These are phyloP conservation scores for Termitomyces sp. DNA, from an alignment of 768 basidiomycete species.

Conservation along the genomic window DNA sequence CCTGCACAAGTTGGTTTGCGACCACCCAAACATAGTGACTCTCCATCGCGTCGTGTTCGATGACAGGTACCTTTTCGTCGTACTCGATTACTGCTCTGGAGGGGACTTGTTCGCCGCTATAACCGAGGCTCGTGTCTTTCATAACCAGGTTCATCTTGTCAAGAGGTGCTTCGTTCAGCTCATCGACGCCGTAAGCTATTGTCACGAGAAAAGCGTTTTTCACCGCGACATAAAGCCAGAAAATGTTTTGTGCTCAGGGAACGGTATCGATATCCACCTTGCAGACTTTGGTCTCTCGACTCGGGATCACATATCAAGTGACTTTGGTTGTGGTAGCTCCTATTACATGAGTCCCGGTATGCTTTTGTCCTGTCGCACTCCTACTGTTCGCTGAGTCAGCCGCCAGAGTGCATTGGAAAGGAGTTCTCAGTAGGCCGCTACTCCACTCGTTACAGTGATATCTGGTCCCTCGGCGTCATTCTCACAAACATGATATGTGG, in stretches of 20 bases:
- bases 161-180: conserved; percentile 73
- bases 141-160: conserved; percentile 58
- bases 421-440: conserved; percentile 43
- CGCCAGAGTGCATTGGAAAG: conserved; percentile 52
- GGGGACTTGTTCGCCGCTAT: conserved; percentile 77
- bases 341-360: conserved; percentile 73
- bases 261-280: conserved; percentile 51
- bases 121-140: conserved; percentile 49
- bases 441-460: conserved; percentile 61
- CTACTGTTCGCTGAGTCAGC: conserved; percentile 2
- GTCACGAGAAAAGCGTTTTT: conserved; percentile 66
- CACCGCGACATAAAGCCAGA: conserved; percentile 91
- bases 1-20: conserved; percentile 48
- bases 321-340: conserved; percentile 57
- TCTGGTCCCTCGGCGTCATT: conserved; percentile 78
- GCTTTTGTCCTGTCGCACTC: conserved; percentile 13
- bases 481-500: conserved; percentile 80
- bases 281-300: conserved; percentile 81
- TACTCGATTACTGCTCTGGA: conserved; percentile 52
- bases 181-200: conserved; percentile 73
- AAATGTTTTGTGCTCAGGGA: conserved; percentile 61
- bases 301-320: conserved; percentile 36
- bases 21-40: conserved; percentile 64
- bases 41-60: conserved; percentile 64
- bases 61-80: conserved; percentile 60